Conservation (phyloP, 805 yeast species). For the Saturnispora saitoi region DNA sequence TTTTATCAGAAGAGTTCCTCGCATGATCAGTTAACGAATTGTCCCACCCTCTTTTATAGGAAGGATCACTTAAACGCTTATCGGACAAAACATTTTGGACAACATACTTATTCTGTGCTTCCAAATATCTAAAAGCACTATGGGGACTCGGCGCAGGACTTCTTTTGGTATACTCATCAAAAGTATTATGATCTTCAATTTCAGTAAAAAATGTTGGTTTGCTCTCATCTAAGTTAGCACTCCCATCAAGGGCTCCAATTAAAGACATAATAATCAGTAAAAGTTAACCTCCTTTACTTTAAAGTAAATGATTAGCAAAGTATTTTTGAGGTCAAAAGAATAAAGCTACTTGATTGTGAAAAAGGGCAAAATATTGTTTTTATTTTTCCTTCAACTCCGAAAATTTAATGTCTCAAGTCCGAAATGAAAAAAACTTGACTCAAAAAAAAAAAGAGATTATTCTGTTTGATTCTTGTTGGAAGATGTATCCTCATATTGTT, state of each 20-base stretch:
- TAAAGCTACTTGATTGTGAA: not conserved
- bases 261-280: not conserved
- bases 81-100: not conserved
- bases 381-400: not conserved
- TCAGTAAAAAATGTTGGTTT: conserved; percentile 19
- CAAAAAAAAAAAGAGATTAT: too few relatives aligned
- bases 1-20: not conserved
- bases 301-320: not conserved
- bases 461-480: too few relatives aligned
- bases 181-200: conserved; percentile 11
- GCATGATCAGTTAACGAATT: not conserved
- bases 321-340: not conserved
- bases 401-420: too few relatives aligned
- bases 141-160: not conserved
- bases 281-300: not conserved
- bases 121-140: not conserved
- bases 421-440: too few relatives aligned
- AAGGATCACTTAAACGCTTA: not conserved
- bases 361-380: not conserved
- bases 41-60: not conserved
- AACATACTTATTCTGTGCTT: not conserved
- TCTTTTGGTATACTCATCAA: not conserved
- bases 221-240: not conserved
- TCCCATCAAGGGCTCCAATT: not conserved
- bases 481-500: too few relatives aligned